phyloP scores from a whole-genome alignment of 331 rosid genomes.

The Quercus tomentella region DNA sequence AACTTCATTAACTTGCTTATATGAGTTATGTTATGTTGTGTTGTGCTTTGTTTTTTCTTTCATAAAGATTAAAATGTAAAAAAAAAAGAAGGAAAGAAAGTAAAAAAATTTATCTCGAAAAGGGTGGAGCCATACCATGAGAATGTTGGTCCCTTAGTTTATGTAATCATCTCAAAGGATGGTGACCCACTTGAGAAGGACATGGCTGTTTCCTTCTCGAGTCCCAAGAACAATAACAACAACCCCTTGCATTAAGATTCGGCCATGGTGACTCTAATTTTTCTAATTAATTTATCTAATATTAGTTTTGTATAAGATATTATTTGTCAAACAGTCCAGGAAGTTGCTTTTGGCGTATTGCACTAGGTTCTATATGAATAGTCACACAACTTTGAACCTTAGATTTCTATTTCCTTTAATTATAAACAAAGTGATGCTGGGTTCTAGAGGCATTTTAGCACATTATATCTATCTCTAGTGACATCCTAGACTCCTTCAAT shows the following conservation, averaged over 20 bases:
- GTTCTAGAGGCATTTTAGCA: background rate
- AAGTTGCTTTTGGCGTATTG: conserved; percentile 28
- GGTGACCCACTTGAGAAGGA: conserved; percentile 54
- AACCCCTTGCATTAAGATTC: conserved; percentile 28
- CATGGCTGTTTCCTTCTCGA: conserved; percentile 37
- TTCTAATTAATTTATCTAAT: conserved; percentile 6
- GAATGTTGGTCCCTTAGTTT: conserved; percentile 63
- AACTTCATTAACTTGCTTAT: no score
- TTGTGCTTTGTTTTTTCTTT: background rate
- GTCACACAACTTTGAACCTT: background rate
- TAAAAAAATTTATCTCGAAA: conserved; percentile 21
- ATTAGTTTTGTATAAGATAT: background rate
- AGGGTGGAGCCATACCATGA: conserved; percentile 46
- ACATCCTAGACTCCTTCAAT: conserved; percentile 10
- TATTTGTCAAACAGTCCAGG: conserved; percentile 16
- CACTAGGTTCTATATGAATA: background rate
- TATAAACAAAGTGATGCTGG: background rate
- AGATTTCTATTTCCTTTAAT: background rate
- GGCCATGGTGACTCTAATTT: conserved; percentile 9
- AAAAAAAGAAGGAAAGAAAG: background rate
- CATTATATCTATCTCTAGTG: background rate
- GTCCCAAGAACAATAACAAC: conserved; percentile 24
- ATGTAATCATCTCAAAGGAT: conserved; percentile 36
- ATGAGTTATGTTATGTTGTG: no score
- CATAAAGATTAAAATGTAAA: background rate